Evolutionary conservation across 805 yeast species (phyloP), one percentile per base, ranked within the genome.

Genomic region (Komagataella pseudopastoris): DNA sequence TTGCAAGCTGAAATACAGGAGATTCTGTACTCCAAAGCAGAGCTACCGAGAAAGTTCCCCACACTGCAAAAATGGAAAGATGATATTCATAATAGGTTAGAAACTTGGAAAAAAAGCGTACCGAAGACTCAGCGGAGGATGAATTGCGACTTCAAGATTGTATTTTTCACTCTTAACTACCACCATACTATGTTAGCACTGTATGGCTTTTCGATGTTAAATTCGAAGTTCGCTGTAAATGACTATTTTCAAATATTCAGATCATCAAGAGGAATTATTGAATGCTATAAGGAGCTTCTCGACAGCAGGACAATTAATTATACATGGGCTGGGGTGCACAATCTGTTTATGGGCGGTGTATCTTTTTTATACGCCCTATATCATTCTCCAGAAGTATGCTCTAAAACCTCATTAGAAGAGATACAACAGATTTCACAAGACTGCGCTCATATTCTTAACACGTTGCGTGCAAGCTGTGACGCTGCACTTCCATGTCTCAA

Each of bases 321-420:
- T 64, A 87, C 96, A 0, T 89, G 96, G 96, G 90, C 89, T 1
- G 93, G 95, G 0, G 90, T 88, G 2, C 95, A 88, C 63, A 88
- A 88, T 61, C 69, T 88, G 51, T 88, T 88, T 62, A 83, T 86
- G 85, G 90, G 96, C 0, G 95, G 95, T 0, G 84, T 91, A 23
- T 84, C 96, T 1, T 88, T 80, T 58, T 69, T 89, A 47, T 88
- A 85, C 61, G 77, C 89, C 1, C 71, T 88, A 12, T 88, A 85
- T 62, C 84, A 84, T 62, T 78, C 86, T 44, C 71, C 71, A n/a
- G 75, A 72, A 48, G 78, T 76, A 2, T 63, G 83, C 20, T 60
- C 65, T 5, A 66, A 67, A 5, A 72, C 79, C 17, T 62, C 74
- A 1, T 56, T 78, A 18, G 70, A 71, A 20, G 78, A 74, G 48